phyloP scores from a whole-genome alignment of 192 early-diverging fungal genomes.

The Rhizophagus sp. region DNA sequence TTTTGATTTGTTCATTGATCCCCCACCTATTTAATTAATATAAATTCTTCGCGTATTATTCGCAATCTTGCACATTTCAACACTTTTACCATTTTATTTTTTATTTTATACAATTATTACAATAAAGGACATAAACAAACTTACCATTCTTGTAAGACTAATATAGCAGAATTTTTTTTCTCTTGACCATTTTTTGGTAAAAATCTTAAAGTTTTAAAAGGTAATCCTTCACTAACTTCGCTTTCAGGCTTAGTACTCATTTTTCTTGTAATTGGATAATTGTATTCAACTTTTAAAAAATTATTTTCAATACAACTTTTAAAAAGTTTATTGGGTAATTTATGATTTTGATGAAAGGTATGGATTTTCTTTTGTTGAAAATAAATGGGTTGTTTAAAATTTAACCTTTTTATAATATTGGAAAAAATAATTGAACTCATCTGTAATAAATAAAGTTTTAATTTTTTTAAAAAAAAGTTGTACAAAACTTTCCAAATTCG shows the following conservation, averaged over 20 bases:
- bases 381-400: not conserved
- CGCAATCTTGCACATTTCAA: no score
- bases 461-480: not conserved
- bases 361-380: not conserved
- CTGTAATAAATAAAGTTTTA: not conserved
- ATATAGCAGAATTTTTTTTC: constrained; percentile 4
- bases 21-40: constrained; percentile 35
- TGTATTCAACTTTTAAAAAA: not conserved
- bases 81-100: no score
- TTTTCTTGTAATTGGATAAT: not conserved
- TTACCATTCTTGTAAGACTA: constrained; percentile 19
- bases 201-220: constrained; percentile 7
- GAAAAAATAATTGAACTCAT: not conserved
- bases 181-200: not conserved
- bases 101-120: not conserved
- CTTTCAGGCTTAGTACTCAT: not conserved
- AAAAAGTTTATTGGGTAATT: not conserved
- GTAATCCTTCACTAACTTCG: not conserved
- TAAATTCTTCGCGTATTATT: no score
- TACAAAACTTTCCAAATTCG: not conserved
- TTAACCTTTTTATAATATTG: not conserved
- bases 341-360: not conserved
- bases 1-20: constrained; percentile 43
- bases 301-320: not conserved
- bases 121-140: not conserved